Base-by-base conservation (phyloP, 257 asterid genomes). In the Handroanthus guayacan region DNA sequence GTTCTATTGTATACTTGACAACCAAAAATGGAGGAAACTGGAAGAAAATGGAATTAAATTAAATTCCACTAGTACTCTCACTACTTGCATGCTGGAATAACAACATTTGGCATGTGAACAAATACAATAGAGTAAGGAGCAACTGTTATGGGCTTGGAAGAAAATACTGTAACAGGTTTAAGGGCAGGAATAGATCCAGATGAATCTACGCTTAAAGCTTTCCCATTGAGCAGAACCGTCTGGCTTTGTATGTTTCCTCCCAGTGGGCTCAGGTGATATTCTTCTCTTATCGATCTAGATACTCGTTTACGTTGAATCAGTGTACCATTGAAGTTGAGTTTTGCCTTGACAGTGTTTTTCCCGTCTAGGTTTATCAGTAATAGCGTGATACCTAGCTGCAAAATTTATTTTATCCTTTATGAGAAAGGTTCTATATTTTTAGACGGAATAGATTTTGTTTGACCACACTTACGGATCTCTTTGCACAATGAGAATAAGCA, bases 401-500 rank as follows among this genome's bases (percentile, higher is more conserved):
- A 79, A 55, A 60, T 20, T 17, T 14, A 57, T 17, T 25, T 9
- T 25, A 4, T 57, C 4, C 38, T 25, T 9, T 18, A 57, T 14
- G 18, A 39, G 1, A 41, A 36, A 3, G 7, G 20, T n/a, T 25
- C 31, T 1, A 25, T 25, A 25, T 25, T 25, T 25, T n/a, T n/a
- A n/a, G n/a, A n/a, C n/a, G 31, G 31, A 25, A 25, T 25, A 25
- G 31, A 25, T 25, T 25, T 25, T 25, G 31, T 25, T 25, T 25
- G 31, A 25, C 31, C 31, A 25, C 16, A 79, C 97, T 82, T 84
- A 86, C 97, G 12, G 92, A 86, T 69, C 83, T 79, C 69, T 88
- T 89, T 2, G 92, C 90, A 47, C 97, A 89, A 71, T 89, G 97
- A 72, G 92, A 78, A 61, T 90, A 89, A 14, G 91, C 88, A 17